These are phyloP conservation scores for Schizopora paradoxa DNA, from an alignment of 1,284 basidiomycete species.

Conservation along the genomic window DNA sequence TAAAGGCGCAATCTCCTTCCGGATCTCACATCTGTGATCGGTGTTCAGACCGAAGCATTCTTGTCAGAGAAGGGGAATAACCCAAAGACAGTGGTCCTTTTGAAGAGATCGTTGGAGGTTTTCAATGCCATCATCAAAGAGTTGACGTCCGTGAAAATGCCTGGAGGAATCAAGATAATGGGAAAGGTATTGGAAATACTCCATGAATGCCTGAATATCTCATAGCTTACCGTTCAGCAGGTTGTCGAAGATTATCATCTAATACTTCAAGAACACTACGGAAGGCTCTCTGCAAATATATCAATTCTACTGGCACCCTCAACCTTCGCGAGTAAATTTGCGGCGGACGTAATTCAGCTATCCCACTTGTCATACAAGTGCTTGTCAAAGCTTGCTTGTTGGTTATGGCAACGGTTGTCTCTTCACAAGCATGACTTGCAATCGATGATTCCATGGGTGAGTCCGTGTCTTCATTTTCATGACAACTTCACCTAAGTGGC, in stretches of 20 bases:
- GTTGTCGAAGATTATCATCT: constrained; percentile 48
- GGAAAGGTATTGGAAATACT: constrained; percentile 37
- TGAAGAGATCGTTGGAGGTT: constrained; percentile 56
- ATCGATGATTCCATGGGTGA: constrained; percentile 50
- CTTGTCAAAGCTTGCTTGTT: constrained; percentile 57
- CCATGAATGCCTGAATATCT: constrained; percentile 9
- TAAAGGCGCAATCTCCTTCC: constrained; percentile 58
- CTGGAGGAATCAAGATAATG: constrained; percentile 60
- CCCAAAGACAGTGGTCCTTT: constrained; percentile 41
- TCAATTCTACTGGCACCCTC: constrained; percentile 31
- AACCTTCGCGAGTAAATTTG: constrained; percentile 34
- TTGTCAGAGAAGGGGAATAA: constrained; percentile 38
- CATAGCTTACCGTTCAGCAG: constrained; percentile 24
- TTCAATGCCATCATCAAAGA: constrained; percentile 65
- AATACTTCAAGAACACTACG: constrained; percentile 54
- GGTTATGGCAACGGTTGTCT: constrained; percentile 60
- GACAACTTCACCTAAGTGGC: constrained; percentile 9
- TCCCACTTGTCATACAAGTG: constrained; percentile 69
- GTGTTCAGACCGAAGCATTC: constrained; percentile 44
- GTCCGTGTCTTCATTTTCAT: constrained; percentile 19
- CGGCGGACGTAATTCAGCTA: constrained; percentile 48
- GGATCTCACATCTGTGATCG: constrained; percentile 51
- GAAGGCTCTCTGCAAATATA: constrained; percentile 42
- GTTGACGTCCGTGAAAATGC: constrained; percentile 61
- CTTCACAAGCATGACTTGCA: constrained; percentile 37